A percentile compares a stretch with the other conserved stretches of the same genome.
These are phyloP conservation scores for Prunus persica DNA, from an alignment of 306 rosid species.

Conservation along the genomic window Prunus_persica_NCBIv2 NC_034014.1:1944501-1945000, in stretches of 20 bases:
- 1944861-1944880: constrained; percentile 75
- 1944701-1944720: not conserved
- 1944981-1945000: not conserved
- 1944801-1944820: not conserved
- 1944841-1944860: constrained; percentile 33
- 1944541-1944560: not conserved
- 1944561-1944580: not conserved
- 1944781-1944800: not conserved
- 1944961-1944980: constrained; percentile 11
- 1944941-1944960: constrained; percentile 67
- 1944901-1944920: constrained; percentile 73
- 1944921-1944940: constrained; percentile 78
- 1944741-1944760: too few relatives aligned
- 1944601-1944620: not conserved
- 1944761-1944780: too few relatives aligned
- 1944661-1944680: too few relatives aligned
- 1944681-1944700: too few relatives aligned
- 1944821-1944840: not conserved
- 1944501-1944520: not conserved
- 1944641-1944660: not conserved
- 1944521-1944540: not conserved
- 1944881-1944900: constrained; percentile 70
- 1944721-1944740: too few relatives aligned
- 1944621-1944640: not conserved
- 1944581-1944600: not conserved